These are phyloP conservation scores for Coccomyxa sp. DNA, from an alignment of 139 green algal species.

Conservation along the genomic window DNA sequence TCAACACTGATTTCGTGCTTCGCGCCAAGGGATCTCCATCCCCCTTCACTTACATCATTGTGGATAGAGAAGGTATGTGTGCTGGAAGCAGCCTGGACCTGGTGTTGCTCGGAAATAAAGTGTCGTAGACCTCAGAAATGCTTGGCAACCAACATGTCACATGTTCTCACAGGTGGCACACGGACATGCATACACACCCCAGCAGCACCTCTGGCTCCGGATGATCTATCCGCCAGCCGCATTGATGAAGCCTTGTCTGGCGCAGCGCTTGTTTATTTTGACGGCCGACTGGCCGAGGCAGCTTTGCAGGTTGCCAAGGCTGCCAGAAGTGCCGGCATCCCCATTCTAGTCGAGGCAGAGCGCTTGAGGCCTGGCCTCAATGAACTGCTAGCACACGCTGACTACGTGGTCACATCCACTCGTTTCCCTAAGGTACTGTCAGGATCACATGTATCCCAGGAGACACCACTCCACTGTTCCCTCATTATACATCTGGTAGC, in stretches of 20 bases:
- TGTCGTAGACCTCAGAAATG: background rate
- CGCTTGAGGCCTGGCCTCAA: constrained; percentile 70
- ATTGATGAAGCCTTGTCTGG: constrained; percentile 36
- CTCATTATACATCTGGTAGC: background rate
- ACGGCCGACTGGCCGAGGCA: constrained; percentile 84
- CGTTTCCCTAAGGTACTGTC: constrained; percentile 69
- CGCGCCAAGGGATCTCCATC: constrained; percentile 44
- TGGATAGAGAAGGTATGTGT: constrained; percentile 68
- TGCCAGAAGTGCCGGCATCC: constrained; percentile 46
- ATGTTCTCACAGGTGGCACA: constrained; percentile 56
- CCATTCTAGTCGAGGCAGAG: constrained; percentile 90
- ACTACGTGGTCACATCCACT: constrained; percentile 79
- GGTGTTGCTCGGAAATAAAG: background rate
- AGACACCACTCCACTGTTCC: too few relatives aligned
- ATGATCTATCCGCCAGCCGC: constrained; percentile 54
- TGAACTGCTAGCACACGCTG: constrained; percentile 67
- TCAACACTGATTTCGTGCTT: constrained; percentile 73
- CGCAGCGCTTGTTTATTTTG: constrained; percentile 86
- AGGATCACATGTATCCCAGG: background rate
- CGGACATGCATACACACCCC: constrained; percentile 96
- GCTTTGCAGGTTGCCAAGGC: constrained; percentile 69
- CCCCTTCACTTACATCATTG: constrained; percentile 98
- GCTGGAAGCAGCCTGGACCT: background rate
- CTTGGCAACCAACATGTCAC: background rate
- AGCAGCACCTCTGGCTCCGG: constrained; percentile 47